Evolutionary conservation across 2,329 filamentous ascomycete genomes (phyloP).

Genomic region (Apiospora kogelbergensis): DNA sequence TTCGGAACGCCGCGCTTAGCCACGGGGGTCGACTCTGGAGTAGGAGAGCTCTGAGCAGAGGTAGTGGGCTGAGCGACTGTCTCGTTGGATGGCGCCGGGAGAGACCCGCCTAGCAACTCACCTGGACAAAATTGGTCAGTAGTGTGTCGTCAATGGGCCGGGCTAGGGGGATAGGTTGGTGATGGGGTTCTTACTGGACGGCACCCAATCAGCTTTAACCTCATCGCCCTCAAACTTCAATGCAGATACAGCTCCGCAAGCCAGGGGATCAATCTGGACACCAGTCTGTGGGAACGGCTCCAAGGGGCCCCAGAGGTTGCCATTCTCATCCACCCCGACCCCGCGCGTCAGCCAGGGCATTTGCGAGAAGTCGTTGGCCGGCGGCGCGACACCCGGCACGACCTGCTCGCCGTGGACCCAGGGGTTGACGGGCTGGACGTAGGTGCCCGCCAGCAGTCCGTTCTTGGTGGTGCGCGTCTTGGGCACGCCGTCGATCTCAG

Average conservation of each 20-base stretch:
- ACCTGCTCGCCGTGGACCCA: conserved; percentile 39
- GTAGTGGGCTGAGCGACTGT: background rate
- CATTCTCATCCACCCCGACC: conserved; percentile 33
- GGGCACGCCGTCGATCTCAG: conserved; percentile 33
- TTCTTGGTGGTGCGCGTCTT: conserved; percentile 33
- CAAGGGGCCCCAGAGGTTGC: conserved; percentile 37
- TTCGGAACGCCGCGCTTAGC: conserved; percentile 7
- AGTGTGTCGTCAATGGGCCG: background rate
- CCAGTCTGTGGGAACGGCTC: conserved; percentile 39
- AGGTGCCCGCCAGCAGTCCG: conserved; percentile 34
- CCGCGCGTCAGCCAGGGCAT: conserved; percentile 36
- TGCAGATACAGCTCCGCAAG: conserved; percentile 14
- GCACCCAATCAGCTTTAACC: conserved; percentile 20
- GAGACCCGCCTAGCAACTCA: conserved; percentile 19
- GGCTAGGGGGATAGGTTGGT: too few species aligned
- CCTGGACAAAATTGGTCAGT: conserved; percentile 8
- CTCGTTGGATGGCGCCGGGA: conserved; percentile 17
- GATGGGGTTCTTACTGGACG: conserved; percentile 18
- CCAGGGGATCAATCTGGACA: conserved; percentile 28
- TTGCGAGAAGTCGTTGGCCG: conserved; percentile 35
- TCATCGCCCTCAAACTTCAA: conserved; percentile 16
- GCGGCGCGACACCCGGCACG: conserved; percentile 34
- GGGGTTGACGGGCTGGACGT: conserved; percentile 35
- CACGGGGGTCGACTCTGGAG: background rate
- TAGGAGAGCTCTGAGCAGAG: background rate